These are phyloP conservation scores for Mycena galopus DNA, from an alignment of 768 basidiomycete genomes.

Conservation along the genomic window DNA sequence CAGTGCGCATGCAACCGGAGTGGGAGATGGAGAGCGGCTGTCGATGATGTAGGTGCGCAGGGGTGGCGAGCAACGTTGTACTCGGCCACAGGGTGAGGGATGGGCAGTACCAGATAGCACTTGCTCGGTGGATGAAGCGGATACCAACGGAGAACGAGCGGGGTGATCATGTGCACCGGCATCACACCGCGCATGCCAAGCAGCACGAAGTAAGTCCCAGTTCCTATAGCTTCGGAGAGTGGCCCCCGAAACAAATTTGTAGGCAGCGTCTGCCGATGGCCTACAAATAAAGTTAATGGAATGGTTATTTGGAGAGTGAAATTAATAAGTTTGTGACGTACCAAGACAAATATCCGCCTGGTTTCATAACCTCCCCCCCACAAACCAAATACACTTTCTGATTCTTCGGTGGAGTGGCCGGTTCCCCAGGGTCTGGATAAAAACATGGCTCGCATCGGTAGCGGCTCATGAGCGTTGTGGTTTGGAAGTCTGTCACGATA, in stretches of 20 bases:
- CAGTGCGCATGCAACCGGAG: background rate
- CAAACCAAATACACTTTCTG: background rate
- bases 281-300: too few relatives aligned
- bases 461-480: too few relatives aligned
- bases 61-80: too few relatives aligned
- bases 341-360: background rate
- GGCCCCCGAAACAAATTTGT: background rate
- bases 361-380: background rate
- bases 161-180: background rate
- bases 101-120: too few relatives aligned
- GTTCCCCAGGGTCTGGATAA: background rate
- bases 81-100: too few relatives aligned
- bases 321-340: background rate
- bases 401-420: background rate
- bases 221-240: background rate
- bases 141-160: too few relatives aligned
- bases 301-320: too few relatives aligned
- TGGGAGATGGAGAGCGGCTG: background rate
- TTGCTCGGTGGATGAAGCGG: too few relatives aligned
- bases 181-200: background rate
- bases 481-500: too few relatives aligned
- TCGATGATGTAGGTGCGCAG: background rate
- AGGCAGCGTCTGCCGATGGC: background rate
- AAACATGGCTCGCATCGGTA: background rate
- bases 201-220: background rate